Base-by-base conservation (phyloP, 495 filamentous ascomycete species). In the Hypoxylon trugodes region DNA sequence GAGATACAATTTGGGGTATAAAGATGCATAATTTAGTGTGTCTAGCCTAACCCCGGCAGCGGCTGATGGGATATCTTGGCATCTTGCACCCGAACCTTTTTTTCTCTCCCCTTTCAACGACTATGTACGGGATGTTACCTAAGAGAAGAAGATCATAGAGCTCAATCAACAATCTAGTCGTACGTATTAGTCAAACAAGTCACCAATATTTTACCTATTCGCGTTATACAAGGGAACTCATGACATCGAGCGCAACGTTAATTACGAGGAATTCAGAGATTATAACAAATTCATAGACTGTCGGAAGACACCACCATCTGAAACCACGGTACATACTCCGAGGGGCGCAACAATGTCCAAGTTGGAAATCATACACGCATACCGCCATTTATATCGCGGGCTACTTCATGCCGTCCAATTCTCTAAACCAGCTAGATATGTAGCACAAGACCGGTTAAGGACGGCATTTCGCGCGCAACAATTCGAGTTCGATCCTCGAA, bases 341-440 rank as follows among this genome's bases (percentile, higher is more conserved):
- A n/a, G 19, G 21, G 18, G 9, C n/a, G 8, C 26, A 52, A 61
- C 46, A 10, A 76, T 75, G 72, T 48, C 71, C 12, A 54, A 65
- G 8, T 21, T 66, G 21, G 75, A 86, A 10, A 71, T 97, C 41
- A 65, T 91, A 36, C 79, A 86, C 68, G 87, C 92, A 36, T 98
- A 98, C 76, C 88, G 95, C 51, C 79, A 85, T 30, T 81, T 98
- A 33, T 90, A 89, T 65, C 87, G 89, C 37, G 83, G 84, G 10
- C 82, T 84, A 10, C 82, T 98, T 10, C 89, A 86, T 36, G 93
- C 90, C 1, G 82, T 96, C 25, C 89, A 91, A 54, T 95, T 90
- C 77, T 86, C 93, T 0, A 84, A 84, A 40, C 95, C 96, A 1
- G 80, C 87, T 19, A 89, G 91, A 49, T 87, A 84, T 77, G 81